These are phyloP conservation scores for Paraphaeosphaeria sporulosa DNA, from an alignment of 2,329 filamentous ascomycete genomes.

Conservation along the genomic window DNA sequence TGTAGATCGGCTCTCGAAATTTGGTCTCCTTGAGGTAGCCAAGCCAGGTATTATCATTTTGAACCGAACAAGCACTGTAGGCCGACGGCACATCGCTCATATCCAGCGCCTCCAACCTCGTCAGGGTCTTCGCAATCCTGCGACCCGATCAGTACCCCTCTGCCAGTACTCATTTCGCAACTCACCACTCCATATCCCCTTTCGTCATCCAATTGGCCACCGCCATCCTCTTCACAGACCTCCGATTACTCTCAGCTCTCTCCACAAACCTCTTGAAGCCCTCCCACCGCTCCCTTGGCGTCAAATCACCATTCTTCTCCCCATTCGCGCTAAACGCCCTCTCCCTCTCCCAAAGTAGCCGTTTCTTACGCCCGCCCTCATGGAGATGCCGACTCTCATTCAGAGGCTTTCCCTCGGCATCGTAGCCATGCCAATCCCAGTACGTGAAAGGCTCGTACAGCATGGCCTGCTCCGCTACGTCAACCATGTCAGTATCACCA, in stretches of 20 bases:
- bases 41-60: not conserved
- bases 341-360: slow-evolving; percentile 6
- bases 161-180: not conserved
- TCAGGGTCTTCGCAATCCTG: slow-evolving; percentile 27
- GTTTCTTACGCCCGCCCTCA: slow-evolving; percentile 5
- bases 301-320: slow-evolving; percentile 19
- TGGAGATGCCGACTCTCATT: not conserved
- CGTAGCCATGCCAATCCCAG: slow-evolving; percentile 33
- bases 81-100: slow-evolving; percentile 24
- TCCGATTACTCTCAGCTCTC: slow-evolving; percentile 8
- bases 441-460: slow-evolving; percentile 36
- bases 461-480: slow-evolving; percentile 14
- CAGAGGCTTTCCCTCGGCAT: not conserved
- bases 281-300: slow-evolving; percentile 26
- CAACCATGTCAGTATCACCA: not conserved
- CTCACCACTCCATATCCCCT: slow-evolving; percentile 30
- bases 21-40: not conserved
- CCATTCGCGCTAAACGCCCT: slow-evolving; percentile 12
- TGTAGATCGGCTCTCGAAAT: not conserved
- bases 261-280: slow-evolving; percentile 22
- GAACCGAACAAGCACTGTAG: not conserved
- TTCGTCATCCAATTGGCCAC: slow-evolving; percentile 34
- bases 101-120: slow-evolving; percentile 27
- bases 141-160: not conserved
- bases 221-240: slow-evolving; percentile 32